Evolutionary conservation across 805 yeast genomes (phyloP).

Genomic region (Zygotorulaspora chibaensis): DNA sequence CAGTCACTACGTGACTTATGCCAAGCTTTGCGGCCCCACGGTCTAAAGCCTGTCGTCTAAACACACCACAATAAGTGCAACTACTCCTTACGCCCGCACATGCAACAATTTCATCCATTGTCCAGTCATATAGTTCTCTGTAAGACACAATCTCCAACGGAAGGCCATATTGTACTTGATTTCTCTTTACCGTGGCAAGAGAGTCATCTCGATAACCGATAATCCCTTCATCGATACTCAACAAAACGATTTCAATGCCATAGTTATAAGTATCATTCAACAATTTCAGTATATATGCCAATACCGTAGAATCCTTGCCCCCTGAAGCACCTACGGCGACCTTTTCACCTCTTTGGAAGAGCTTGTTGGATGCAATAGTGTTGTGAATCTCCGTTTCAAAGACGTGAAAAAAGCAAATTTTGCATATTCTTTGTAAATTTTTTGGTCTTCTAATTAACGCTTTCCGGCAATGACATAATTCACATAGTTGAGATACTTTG

Average conservation of each 20-base stretch:
- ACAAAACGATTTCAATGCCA: slow-evolving; percentile 75
- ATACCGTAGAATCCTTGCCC: slow-evolving; percentile 95
- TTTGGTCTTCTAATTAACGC: slow-evolving; percentile 92
- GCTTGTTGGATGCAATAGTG: slow-evolving; percentile 65
- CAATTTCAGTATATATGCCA: slow-evolving; percentile 82
- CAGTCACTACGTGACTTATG: slow-evolving; percentile 89
- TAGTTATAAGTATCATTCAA: slow-evolving; percentile 84
- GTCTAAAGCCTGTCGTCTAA: slow-evolving; percentile 93
- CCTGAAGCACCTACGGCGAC: slow-evolving; percentile 99
- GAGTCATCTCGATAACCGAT: slow-evolving; percentile 97
- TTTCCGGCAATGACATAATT: slow-evolving; percentile 73
- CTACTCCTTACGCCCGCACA: slow-evolving; percentile 91
- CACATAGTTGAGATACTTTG: slow-evolving; percentile 56
- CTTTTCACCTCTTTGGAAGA: slow-evolving; percentile 75
- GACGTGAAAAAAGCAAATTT: slow-evolving; percentile 80
- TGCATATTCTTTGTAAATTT: slow-evolving; percentile 83
- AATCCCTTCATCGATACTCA: slow-evolving; percentile 95
- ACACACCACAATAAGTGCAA: slow-evolving; percentile 97
- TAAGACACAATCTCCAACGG: slow-evolving; percentile 80
- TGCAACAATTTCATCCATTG: slow-evolving; percentile 96
- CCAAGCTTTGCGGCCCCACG: slow-evolving; percentile 88
- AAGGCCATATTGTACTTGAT: slow-evolving; percentile 77
- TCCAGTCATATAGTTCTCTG: slow-evolving; percentile 89
- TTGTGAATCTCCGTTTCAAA: slow-evolving; percentile 95
- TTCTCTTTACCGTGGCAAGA: slow-evolving; percentile 91